These are phyloP conservation scores for Pseudodiploospora longispora DNA, from an alignment of 2,329 filamentous ascomycete genomes.

Conservation along the genomic window DNA sequence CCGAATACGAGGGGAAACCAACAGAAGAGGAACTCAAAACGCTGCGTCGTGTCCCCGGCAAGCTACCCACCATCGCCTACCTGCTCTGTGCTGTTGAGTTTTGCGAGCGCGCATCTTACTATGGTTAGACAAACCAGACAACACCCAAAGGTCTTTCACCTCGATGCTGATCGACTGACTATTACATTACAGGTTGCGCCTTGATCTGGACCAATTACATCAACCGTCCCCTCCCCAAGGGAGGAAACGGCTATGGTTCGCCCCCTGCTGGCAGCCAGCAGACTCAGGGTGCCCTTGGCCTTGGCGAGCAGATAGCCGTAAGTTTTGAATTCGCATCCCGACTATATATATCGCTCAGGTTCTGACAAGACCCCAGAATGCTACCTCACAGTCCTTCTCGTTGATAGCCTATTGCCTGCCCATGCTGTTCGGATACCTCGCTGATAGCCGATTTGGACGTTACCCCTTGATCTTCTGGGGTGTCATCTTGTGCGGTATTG, in stretches of 20 bases:
- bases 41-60: constrained; percentile 43
- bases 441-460: constrained; percentile 62
- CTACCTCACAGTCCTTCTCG: constrained; percentile 39
- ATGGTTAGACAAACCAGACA: constrained; percentile 29
- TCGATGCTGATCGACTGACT: not conserved
- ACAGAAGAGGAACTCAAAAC: constrained; percentile 46
- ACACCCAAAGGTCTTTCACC: not conserved
- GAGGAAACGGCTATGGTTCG: constrained; percentile 38
- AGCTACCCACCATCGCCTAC: constrained; percentile 45
- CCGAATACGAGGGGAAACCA: constrained; percentile 32
- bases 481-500: constrained; percentile 57
- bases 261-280: constrained; percentile 30
- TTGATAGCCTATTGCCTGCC: constrained; percentile 52
- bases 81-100: constrained; percentile 52
- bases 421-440: constrained; percentile 46
- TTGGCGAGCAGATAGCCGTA: constrained; percentile 32
- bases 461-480: constrained; percentile 66
- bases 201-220: constrained; percentile 46
- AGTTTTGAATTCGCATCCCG: constrained; percentile 18
- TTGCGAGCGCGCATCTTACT: constrained; percentile 53
- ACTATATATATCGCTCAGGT: constrained; percentile 29
- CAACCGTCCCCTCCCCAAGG: constrained; percentile 48
- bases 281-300: constrained; percentile 50
- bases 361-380: constrained; percentile 10
- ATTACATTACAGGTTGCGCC: constrained; percentile 10